phyloP scores from a whole-genome alignment of 78 protist species.

The Polysphondylium violaceum region DNA sequence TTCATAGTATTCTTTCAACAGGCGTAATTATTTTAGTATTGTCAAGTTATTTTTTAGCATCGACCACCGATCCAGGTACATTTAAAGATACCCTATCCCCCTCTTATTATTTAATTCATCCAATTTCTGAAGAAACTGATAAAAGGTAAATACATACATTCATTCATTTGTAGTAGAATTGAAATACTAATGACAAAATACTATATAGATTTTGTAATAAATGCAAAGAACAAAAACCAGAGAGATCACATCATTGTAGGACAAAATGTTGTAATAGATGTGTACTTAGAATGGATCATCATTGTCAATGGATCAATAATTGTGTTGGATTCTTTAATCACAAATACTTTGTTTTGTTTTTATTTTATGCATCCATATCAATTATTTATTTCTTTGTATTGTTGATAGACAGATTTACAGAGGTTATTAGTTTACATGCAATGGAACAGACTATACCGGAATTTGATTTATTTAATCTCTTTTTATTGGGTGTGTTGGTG shows the following conservation, averaged over 20 bases:
- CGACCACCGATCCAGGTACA: conserved; percentile 44
- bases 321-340: conserved; percentile 88
- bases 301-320: conserved; percentile 89
- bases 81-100: conserved; percentile 61
- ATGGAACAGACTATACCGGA: conserved; percentile 28
- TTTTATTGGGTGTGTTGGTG: conserved; percentile 19
- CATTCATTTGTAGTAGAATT: neutral
- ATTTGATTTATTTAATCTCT: conserved; percentile 28
- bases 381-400: conserved; percentile 53
- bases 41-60: conserved; percentile 25
- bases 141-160: neutral
- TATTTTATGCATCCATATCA: conserved; percentile 67
- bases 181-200: neutral
- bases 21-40: conserved; percentile 2
- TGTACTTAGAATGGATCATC: conserved; percentile 89
- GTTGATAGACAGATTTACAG: conserved; percentile 22
- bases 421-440: conserved; percentile 11
- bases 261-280: conserved; percentile 82
- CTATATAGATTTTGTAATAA: conserved; percentile 48
- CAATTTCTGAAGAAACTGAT: neutral
- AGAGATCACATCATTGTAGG: conserved; percentile 92
- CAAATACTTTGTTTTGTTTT: conserved; percentile 82
- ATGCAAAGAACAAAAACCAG: conserved; percentile 81
- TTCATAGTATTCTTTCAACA: conserved; percentile 23
- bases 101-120: conserved; percentile 41